phyloP scores from a whole-genome alignment of 768 basidiomycete species.

The Kwoniella newhampshirensis region DNA sequence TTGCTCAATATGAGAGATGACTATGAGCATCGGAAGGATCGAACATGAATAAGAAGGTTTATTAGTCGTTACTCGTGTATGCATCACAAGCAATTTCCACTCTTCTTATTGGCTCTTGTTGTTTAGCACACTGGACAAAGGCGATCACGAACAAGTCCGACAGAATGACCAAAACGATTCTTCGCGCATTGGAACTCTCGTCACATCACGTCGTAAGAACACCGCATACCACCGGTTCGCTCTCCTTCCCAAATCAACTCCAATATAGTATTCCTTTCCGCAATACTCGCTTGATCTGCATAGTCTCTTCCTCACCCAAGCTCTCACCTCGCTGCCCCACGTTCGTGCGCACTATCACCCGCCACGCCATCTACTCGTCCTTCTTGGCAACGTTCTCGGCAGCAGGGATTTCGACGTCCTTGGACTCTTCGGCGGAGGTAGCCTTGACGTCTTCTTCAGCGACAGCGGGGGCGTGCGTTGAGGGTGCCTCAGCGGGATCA shows the following conservation, averaged over 20 bases:
- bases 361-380: constrained; percentile 23
- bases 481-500: constrained; percentile 32
- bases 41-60: not conserved
- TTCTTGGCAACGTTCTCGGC: constrained; percentile 33
- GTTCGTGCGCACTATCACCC: not conserved
- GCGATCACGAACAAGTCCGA: too few species aligned
- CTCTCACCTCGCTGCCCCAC: too few species aligned
- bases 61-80: not conserved
- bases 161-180: too few species aligned
- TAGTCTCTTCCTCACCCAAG: too few species aligned
- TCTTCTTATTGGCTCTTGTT: too few species aligned
- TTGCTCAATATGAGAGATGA: not conserved
- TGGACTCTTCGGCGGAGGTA: constrained; percentile 25
- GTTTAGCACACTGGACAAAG: too few species aligned
- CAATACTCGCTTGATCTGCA: too few species aligned
- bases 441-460: constrained; percentile 7
- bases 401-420: constrained; percentile 36
- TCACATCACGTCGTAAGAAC: too few species aligned
- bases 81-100: constrained; percentile 8
- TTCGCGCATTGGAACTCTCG: too few species aligned
- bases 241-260: too few species aligned
- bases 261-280: too few species aligned
- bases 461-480: constrained; percentile 34
- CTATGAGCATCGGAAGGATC: not conserved
- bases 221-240: too few species aligned